phyloP scores from a whole-genome alignment of 495 filamentous ascomycete species.

The Physcia stellaris region DNA sequence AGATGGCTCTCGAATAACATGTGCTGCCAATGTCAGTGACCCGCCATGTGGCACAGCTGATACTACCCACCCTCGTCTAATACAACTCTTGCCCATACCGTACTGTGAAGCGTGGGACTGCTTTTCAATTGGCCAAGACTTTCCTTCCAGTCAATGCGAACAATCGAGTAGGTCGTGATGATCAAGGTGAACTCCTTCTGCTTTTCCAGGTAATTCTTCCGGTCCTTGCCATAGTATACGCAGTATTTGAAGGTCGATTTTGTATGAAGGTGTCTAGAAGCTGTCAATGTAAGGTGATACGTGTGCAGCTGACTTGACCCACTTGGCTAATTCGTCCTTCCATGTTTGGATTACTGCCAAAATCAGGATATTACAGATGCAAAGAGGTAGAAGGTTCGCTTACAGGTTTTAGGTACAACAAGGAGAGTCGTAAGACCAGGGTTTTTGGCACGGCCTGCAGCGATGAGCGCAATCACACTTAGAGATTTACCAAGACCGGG shows the following conservation, averaged over 20 bases:
- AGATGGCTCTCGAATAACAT: conserved; percentile 26
- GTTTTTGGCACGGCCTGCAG: conserved; percentile 1
- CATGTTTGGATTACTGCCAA: conserved; percentile 8
- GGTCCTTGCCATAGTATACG: conserved; percentile 8
- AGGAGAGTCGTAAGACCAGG: not conserved
- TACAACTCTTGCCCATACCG: conserved; percentile 20
- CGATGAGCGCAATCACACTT: conserved; percentile 25
- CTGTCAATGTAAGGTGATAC: too few relatives aligned
- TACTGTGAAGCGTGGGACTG: not conserved
- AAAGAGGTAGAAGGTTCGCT: not conserved
- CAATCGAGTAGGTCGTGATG: conserved; percentile 8
- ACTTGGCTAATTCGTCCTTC: conserved; percentile 6
- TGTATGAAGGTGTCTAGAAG: conserved; percentile 1
- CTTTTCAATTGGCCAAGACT: not conserved
- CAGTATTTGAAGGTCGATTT: not conserved
- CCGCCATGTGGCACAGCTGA: not conserved
- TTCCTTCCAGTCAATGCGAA: conserved; percentile 6
- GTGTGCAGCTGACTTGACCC: too few relatives aligned
- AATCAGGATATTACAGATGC: not conserved
- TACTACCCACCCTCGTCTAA: conserved; percentile 31
- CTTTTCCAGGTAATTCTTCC: not conserved
- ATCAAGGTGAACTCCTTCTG: not conserved
- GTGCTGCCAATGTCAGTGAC: conserved; percentile 17
- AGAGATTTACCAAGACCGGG: conserved; percentile 30
- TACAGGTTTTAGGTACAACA: conserved; percentile 7